Conservation (phyloP, 2,329 filamentous ascomycete species). For the Penicillium palitans region DNA sequence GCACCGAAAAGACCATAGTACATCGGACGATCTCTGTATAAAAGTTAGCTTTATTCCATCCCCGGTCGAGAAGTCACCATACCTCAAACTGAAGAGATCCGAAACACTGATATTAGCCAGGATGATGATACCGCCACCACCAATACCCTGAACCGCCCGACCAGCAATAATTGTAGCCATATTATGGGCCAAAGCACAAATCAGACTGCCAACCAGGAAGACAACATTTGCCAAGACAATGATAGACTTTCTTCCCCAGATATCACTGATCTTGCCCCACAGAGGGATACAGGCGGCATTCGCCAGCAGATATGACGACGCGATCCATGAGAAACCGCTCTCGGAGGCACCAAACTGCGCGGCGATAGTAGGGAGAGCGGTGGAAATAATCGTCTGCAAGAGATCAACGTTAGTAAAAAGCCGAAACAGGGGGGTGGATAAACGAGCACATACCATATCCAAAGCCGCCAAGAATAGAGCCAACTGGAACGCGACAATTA, state of each 20-base stretch:
- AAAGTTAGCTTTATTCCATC: constrained; percentile 10
- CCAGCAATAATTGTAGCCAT: constrained; percentile 64
- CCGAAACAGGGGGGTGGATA: background rate
- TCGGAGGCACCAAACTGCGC: constrained; percentile 44
- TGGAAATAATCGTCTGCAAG: constrained; percentile 46
- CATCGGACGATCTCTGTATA: constrained; percentile 52
- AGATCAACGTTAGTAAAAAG: constrained; percentile 1
- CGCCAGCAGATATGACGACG: constrained; percentile 48
- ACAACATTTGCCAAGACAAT: constrained; percentile 60
- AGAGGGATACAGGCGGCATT: constrained; percentile 54
- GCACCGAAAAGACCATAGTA: constrained; percentile 64
- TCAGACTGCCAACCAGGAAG: constrained; percentile 63
- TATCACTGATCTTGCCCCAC: constrained; percentile 66
- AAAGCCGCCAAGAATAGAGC: constrained; percentile 61
- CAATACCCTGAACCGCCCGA: constrained; percentile 63
- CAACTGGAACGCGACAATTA: constrained; percentile 41
- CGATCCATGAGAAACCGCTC: constrained; percentile 52
- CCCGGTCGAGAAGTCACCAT: constrained; percentile 12
- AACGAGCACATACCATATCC: constrained; percentile 50
- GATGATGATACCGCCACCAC: constrained; percentile 64
- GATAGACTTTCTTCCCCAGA: constrained; percentile 65
- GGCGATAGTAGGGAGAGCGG: constrained; percentile 48
- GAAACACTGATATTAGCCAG: constrained; percentile 64
- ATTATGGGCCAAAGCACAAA: constrained; percentile 59
- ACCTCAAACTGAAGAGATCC: constrained; percentile 63